These are phyloP conservation scores for Fusarium sp. DNA, from an alignment of 2,329 filamentous ascomycete species.

Conservation along the genomic window DNA sequence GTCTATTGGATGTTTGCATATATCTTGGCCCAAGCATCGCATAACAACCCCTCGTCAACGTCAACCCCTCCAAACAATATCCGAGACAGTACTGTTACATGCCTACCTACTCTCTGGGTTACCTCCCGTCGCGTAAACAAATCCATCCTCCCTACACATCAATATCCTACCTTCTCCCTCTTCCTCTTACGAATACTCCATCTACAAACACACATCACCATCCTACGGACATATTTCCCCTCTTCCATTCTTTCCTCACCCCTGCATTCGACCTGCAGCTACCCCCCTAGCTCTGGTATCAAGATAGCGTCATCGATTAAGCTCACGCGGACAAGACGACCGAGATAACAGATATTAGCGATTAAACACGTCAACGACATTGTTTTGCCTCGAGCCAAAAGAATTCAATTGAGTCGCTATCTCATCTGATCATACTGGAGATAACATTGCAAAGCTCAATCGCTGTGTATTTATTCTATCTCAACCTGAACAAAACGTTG, in stretches of 20 bases:
- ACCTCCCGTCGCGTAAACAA: constrained; percentile 17
- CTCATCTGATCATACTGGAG: not conserved
- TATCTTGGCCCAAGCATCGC: constrained; percentile 1
- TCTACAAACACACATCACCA: not conserved
- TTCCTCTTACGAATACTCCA: not conserved
- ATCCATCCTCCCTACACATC: not conserved
- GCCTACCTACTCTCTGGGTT: not conserved
- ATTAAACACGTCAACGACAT: constrained; percentile 30
- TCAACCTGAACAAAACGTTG: constrained; percentile 33
- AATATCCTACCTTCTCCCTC: not conserved
- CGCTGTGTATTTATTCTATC: not conserved
- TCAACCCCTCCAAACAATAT: constrained; percentile 24
- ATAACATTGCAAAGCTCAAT: not conserved
- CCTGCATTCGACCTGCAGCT: constrained; percentile 31
- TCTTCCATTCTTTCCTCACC: constrained; percentile 8
- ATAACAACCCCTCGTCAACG: constrained; percentile 8
- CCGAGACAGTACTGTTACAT: constrained; percentile 27
- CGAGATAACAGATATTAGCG: constrained; percentile 16
- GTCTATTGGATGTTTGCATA: not conserved
- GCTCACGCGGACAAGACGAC: constrained; percentile 9
- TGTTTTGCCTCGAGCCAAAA: not conserved
- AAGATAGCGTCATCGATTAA: constrained; percentile 41
- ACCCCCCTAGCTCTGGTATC: constrained; percentile 19
- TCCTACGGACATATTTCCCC: not conserved
- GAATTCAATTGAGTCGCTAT: constrained; percentile 14